Evolutionary conservation across 2,329 filamentous ascomycete genomes (phyloP), one percentile per base, ranked within the genome.

Genomic region (Cercospora canescens): DNA sequence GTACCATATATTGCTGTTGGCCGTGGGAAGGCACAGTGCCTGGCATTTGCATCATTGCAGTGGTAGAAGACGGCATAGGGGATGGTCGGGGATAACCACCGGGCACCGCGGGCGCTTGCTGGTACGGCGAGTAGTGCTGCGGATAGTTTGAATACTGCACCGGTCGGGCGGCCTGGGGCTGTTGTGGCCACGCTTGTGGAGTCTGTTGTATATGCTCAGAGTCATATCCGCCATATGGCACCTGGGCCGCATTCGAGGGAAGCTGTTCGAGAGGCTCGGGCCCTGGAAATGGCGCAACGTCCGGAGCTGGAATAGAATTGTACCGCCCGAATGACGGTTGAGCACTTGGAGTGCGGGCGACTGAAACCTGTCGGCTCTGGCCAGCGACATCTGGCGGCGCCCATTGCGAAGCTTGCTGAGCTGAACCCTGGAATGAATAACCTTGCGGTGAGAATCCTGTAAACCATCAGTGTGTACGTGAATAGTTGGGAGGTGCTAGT

Each of bases 241-340:
- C 21, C 26, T 64, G 65, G 37, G 62, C 30, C 28, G 59, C 62
- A 34, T 62, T 65, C 26, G 65, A 54, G 35, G 65, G 62, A 32
- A 35, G 18, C 16, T 67, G 64, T 16, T 55, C 64, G 5, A 45
- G 50, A 16, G 35, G 14, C 21, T 63, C 54, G 28, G 54, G 62
- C 24, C 39, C 30, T n/a, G 65, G 61, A 39, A 64, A 64, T 26
- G 65, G 65, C 37, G 65, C 65, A 9, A 67, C 57, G 35, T 67
- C 65, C n/a, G 65, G 55, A 50, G 61, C 62, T 30, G 48, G 52
- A 18, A 62, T 50, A 11, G 54, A 32, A 54, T 57, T 34, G 37
- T 63, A 68, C 50, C 63, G 34, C 37, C 55, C 14, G n/a, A 37
- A 37, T 18, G 62, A 50, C 6, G 50, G 57, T 26, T 64, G 62